Base-by-base conservation (phyloP, 2,329 filamentous ascomycete genomes). In the Hypoxylon sp. region DNA sequence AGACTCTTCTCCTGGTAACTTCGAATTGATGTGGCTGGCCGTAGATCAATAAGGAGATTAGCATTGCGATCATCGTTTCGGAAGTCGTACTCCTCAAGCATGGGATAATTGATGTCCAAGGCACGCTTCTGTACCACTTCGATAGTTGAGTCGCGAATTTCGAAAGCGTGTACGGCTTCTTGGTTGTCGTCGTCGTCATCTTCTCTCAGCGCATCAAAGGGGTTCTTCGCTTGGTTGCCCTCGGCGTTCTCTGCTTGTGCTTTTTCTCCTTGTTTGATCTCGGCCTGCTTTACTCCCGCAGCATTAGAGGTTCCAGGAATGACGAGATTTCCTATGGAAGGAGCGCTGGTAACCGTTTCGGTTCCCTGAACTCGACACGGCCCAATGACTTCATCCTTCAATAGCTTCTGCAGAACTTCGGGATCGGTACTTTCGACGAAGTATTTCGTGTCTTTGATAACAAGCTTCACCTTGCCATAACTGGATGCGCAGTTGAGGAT, bases 81-180 rank as follows among this genome's bases (percentile, higher is more conserved):
- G 78, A 98, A 99, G 76, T 99, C 95, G 77, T 99, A 99, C 78
- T 99, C 95, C 76, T 98, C 94, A 7, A 97, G 86, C 7, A 97
- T 90, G 2, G 95, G 95, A 65, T 93, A 91, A 24, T 90, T 91
- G 52, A 99, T 88, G 47, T 91, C 90, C 54, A 97, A 86, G 74
- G 95, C 98, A 62, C 93, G 90, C 77, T 95, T 93, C 73, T 96
- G 92, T 1, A 98, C 94, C 2, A 85, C 85, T 78, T 97, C 93
- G 43, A 97, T 93, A 46, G 89, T 88, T 65, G 88, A 87, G 69
- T 94, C 91, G 1, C 87, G 87, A 63, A 99, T 96, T 73, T 98
- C 91, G 73, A 99, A 98, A 1, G 94, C 91, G 75, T 98, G 94
- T 4, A 97, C 93, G 34, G 93, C 90, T 64, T 94, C 92, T 59